Evolutionary conservation across 805 yeast species (phyloP).

Genomic region (Wickerhamiella australiensis): DNA sequence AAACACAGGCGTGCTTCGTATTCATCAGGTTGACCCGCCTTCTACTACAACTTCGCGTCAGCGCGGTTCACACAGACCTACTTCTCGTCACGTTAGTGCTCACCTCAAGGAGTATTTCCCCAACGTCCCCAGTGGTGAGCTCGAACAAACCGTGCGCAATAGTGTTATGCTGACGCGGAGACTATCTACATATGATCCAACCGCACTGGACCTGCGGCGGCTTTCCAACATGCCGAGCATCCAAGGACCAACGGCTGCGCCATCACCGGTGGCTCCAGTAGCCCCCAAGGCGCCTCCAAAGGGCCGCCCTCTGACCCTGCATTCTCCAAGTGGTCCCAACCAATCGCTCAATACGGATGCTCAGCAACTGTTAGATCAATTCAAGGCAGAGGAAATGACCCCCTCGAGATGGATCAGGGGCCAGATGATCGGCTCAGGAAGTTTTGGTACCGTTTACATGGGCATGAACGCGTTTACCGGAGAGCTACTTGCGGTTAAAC

Average conservation of each 20-base stretch:
- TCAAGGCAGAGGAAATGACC: constrained; percentile 35
- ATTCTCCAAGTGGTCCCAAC: constrained; percentile 16
- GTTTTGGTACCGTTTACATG: constrained; percentile 84
- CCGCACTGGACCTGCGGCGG: constrained; percentile 2
- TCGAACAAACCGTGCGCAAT: constrained; percentile 70
- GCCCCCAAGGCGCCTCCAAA: neutral
- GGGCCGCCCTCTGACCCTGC: constrained; percentile 8
- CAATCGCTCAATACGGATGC: constrained; percentile 22
- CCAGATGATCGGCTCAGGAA: constrained; percentile 84
- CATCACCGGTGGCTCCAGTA: neutral
- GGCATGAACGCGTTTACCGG: constrained; percentile 91
- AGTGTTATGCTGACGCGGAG: constrained; percentile 71
- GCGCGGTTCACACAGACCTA: constrained; percentile 58
- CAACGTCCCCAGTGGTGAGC: constrained; percentile 53
- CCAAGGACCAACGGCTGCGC: neutral
- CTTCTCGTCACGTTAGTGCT: constrained; percentile 80
- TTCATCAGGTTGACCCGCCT: constrained; percentile 6
- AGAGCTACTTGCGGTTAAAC: constrained; percentile 94
- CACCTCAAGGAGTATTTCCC: constrained; percentile 89
- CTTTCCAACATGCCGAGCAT: constrained; percentile 6
- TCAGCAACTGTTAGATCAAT: constrained; percentile 32
- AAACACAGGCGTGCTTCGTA: constrained; percentile 25
- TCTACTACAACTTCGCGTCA: constrained; percentile 1
- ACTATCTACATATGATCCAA: constrained; percentile 29
- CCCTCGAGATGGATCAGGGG: constrained; percentile 89